Conservation (phyloP, 371 early-diverging fungal genomes). For the Mucor racemosus region DNA sequence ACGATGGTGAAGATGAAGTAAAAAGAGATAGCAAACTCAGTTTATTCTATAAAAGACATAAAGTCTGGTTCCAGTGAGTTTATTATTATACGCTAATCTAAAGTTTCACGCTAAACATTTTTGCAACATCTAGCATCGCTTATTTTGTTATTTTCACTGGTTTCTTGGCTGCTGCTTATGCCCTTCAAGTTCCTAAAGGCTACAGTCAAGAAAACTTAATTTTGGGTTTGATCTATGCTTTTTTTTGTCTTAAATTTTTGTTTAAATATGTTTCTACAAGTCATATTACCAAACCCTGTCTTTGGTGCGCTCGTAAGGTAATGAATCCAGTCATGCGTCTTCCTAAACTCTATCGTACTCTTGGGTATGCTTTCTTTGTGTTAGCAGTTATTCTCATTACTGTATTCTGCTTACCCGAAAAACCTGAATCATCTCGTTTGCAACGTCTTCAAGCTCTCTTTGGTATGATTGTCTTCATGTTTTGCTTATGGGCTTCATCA, state of each 20-base stretch:
- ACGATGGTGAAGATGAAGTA: constrained; percentile 20
- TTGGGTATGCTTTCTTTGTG: constrained; percentile 44
- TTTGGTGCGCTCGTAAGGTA: constrained; percentile 12
- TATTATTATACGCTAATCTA: background rate
- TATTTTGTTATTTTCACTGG: constrained; percentile 36
- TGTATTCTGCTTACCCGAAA: constrained; percentile 62
- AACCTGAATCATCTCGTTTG: constrained; percentile 59
- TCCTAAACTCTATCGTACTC: constrained; percentile 14
- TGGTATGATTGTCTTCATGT: constrained; percentile 73
- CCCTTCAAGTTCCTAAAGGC: constrained; percentile 36
- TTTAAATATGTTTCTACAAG: constrained; percentile 29
- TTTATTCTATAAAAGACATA: constrained; percentile 15
- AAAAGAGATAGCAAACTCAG: constrained; percentile 15
- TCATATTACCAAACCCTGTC: constrained; percentile 26
- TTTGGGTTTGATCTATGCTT: constrained; percentile 38
- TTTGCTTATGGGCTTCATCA: constrained; percentile 60
- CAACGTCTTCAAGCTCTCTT: constrained; percentile 78
- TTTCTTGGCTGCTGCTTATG: constrained; percentile 30
- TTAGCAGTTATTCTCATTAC: constrained; percentile 60
- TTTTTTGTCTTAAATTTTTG: constrained; percentile 22
- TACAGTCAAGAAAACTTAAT: constrained; percentile 34
- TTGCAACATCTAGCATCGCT: constrained; percentile 4
- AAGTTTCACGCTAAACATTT: background rate
- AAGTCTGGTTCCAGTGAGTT: constrained; percentile 13
- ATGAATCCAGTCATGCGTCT: constrained; percentile 32